Base-by-base conservation (phyloP, 2,329 filamentous ascomycete species). In the Diplodia intermedia region DNA sequence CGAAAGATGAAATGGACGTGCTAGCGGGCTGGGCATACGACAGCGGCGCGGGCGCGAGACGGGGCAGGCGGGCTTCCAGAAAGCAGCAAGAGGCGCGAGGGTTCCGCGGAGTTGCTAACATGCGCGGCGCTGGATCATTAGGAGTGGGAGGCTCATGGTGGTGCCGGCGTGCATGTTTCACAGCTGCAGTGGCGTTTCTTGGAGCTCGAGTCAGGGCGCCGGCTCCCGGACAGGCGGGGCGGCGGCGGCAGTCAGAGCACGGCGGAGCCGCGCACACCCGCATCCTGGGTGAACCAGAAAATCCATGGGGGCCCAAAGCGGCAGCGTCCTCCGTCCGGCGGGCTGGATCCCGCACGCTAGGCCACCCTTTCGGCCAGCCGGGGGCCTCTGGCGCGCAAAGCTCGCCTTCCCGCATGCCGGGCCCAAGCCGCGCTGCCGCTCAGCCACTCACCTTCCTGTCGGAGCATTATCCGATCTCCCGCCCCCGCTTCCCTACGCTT, bases 191-290 rank as follows among this genome's bases (percentile, higher is more conserved):
- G 20, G 38, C 36, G 40, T 29, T 49, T 31, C 23, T 12, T 40
- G n/a, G 31, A 23, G 55, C 29, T 26, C 60, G 60, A 63, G 60
- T 63, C 60, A 63, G 60, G 60, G 47, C 43, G 60, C 60, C 47
- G 60, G 60, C 43, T 36, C 14, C 60, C 60, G 50, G 60, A 31
- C 60, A 63, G 60, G 43, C 60, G 60, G 60, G 56, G 52, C 52
- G 52, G 43, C 43, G 52, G 52, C 52, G 52, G 52, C 52, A 61
- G 56, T 47, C 56, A 61, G 60, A 63, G 60, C 43, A 36, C 29
- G 26, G 60, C 60, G 60, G 47, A 63, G 60, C 60, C 60, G 60
- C 60, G 60, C 60, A 31, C 26, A 63, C 57, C 57, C 57, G 57
- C 55, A 18, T 12, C 31, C 54, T 33, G 54, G 54, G 20, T 40